Conservation (phyloP, 805 yeast species). For the Wickerhamiella azyma region DNA sequence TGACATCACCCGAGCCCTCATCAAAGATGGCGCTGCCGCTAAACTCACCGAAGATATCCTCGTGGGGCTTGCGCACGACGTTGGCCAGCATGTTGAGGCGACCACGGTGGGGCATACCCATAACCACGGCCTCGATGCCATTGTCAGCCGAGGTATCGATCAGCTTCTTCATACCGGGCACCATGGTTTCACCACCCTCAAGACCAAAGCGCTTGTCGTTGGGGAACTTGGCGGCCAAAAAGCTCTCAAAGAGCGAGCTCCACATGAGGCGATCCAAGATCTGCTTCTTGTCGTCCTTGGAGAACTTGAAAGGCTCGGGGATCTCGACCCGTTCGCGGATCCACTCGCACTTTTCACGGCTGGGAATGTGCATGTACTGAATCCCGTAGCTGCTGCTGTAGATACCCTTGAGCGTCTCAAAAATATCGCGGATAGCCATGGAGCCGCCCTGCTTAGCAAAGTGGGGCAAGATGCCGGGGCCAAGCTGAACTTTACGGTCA, state of each 20-base stretch:
- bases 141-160: conserved; percentile 75
- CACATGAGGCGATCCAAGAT: conserved; percentile 92
- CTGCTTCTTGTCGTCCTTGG: conserved; percentile 85
- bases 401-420: conserved; percentile 62
- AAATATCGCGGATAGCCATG: conserved; percentile 64
- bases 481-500: conserved; percentile 70
- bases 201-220: conserved; percentile 97
- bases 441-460: conserved; percentile 53
- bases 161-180: conserved; percentile 93
- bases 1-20: conserved; percentile 98
- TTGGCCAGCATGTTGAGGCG: conserved; percentile 94
- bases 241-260: conserved; percentile 88
- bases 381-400: conserved; percentile 86
- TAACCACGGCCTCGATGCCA: conserved; percentile 91
- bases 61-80: conserved; percentile 97
- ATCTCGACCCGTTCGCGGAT: conserved; percentile 91
- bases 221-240: conserved; percentile 90
- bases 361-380: conserved; percentile 94
- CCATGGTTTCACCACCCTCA: conserved; percentile 94
- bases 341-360: conserved; percentile 95
- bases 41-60: conserved; percentile 92
- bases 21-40: conserved; percentile 80
- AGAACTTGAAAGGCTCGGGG: conserved; percentile 71
- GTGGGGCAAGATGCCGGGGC: conserved; percentile 95
- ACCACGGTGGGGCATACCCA: conserved; percentile 99